These are phyloP conservation scores for Dentipellis sp. DNA, from an alignment of 768 basidiomycete genomes.

Conservation along the genomic window DNA sequence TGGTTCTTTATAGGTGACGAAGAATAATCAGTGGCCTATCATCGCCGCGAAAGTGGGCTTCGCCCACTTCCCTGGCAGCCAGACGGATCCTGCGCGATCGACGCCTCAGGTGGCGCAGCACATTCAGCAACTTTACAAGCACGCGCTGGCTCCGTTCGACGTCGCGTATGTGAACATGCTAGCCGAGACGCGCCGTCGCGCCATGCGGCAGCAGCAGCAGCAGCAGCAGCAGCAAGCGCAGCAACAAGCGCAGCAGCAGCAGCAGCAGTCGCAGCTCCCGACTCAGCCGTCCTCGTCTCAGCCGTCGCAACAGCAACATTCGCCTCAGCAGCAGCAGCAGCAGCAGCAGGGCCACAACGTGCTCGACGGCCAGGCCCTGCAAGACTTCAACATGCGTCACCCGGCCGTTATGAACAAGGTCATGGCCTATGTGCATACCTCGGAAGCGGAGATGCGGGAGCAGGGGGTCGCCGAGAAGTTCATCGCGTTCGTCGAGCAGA, in stretches of 20 bases:
- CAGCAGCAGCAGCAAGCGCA: neutral
- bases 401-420: neutral
- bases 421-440: neutral
- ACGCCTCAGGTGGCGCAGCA: neutral
- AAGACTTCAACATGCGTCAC: neutral
- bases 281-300: neutral
- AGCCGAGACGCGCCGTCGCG: neutral
- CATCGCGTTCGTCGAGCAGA: neutral
- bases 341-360: neutral
- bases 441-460: slow-evolving; percentile 3
- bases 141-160: neutral
- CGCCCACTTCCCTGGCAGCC: neutral
- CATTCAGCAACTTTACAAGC: neutral
- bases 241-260: neutral
- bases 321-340: neutral
- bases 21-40: neutral
- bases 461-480: neutral
- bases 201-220: neutral
- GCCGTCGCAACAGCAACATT: neutral
- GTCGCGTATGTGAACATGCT: neutral
- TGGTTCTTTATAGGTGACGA: neutral
- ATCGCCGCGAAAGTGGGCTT: neutral
- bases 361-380: neutral
- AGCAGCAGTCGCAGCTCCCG: no score
- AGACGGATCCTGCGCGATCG: neutral